Base-by-base conservation (phyloP, 495 filamentous ascomycete species). In the Astrothelium subdiscretum region DNA sequence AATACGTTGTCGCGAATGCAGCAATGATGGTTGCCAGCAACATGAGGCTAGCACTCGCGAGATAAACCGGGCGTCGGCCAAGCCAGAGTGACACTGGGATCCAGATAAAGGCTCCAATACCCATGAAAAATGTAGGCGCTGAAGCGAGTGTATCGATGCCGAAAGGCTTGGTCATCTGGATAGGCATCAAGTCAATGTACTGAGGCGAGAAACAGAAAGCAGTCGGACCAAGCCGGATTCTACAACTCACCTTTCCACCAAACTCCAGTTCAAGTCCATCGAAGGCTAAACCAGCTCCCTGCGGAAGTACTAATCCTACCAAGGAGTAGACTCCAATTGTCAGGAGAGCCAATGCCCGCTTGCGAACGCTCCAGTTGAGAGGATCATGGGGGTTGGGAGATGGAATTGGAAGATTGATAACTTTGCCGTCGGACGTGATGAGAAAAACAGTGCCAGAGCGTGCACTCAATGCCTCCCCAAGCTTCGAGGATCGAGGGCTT, bases 321-420 rank as follows among this genome's bases (percentile, higher is more conserved):
- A n/a, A 31, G n/a, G 52, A 26, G 18, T 52, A 29, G 51, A 60
- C 20, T n/a, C 32, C 54, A 27, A 62, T 29, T 26, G 32, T 27
- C 22, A 59, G 31, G 32, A 59, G 10, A 35, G 38, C 32, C 22
- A 66, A 4, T 8, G 24, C 32, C 18, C 62, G 63, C 59, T 66
- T 66, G 20, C 61, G 31, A 24, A 24, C 15, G 22, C 32, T 58
- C 63, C 63, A 66, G 44, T 66, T 66, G 0, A 66, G 54, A 0
- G 63, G 63, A 57, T 66, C 63, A 20, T 51, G 18, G 5, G 31
- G 61, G 15, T 10, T 29, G 32, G 58, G 35, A 2, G 52, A 32
- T 20, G 63, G 63, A 54, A 63, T 61, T 43, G 63, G 63, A 22
- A 66, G 63, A 27, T 63, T 54, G 24, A 66, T 43, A 44, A 61